Percentiles rank a stretch among this genome's conserved stretches.
These are phyloP conservation scores for Blastobotrys malaysiensis DNA, from an alignment of 1,139 yeast species.

Conservation along the genomic window DNA sequence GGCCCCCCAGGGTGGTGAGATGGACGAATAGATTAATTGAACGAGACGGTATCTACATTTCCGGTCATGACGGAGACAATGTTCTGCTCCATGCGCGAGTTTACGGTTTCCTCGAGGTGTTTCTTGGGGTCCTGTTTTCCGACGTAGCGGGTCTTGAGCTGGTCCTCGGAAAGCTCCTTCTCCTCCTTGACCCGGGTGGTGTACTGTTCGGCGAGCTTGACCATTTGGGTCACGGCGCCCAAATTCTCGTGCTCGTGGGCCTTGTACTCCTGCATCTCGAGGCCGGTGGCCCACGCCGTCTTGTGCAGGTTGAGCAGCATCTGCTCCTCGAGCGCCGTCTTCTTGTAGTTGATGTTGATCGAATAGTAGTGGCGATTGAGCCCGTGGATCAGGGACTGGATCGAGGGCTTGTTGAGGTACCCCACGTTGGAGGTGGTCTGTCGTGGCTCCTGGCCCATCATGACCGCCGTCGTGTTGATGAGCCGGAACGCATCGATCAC, in stretches of 20 bases:
- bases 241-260: conserved; percentile 72
- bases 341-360: conserved; percentile 87
- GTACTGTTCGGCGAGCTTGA: conserved; percentile 84
- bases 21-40: too few relatives aligned
- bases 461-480: conserved; percentile 78
- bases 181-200: conserved; percentile 91
- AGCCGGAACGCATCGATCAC: conserved; percentile 98
- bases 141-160: conserved; percentile 89
- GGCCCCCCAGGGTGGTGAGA: too few relatives aligned
- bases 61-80: conserved; percentile 83
- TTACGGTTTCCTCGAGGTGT: conserved; percentile 88
- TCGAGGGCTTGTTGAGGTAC: conserved; percentile 92
- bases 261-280: conserved; percentile 71
- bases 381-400: conserved; percentile 96
- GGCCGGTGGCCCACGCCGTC: conserved; percentile 93
- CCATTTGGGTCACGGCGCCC: conserved; percentile 72
- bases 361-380: conserved; percentile 96
- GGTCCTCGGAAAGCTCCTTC: conserved; percentile 80
- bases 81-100: conserved; percentile 79
- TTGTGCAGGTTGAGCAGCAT: conserved; percentile 94
- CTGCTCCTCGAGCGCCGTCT: conserved; percentile 86
- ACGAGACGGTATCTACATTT: conserved; percentile 70
- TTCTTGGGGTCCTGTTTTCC: conserved; percentile 99
- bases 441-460: conserved; percentile 98
- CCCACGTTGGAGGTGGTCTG: conserved; percentile 97